phyloP scores from a whole-genome alignment of 2,329 filamentous ascomycete species.

The Cercospora sesami region DNA sequence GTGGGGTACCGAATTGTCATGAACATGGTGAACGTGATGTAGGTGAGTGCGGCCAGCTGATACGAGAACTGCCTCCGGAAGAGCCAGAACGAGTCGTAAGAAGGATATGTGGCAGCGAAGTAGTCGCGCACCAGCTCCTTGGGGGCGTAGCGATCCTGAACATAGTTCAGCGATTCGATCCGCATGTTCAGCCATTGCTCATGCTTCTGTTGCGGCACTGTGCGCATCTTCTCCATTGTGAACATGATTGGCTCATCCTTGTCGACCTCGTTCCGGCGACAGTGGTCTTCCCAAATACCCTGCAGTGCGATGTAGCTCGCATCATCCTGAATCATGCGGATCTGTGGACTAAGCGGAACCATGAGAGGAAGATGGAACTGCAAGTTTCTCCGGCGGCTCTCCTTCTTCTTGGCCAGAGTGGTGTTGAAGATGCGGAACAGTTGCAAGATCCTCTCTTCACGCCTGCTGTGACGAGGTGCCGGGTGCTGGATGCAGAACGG shows the following conservation, averaged over 20 bases:
- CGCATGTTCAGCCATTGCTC: slow-evolving; percentile 50
- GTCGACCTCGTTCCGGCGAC: slow-evolving; percentile 77
- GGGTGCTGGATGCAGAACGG: slow-evolving; percentile 96
- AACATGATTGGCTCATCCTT: slow-evolving; percentile 96
- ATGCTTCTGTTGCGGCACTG: slow-evolving; percentile 63
- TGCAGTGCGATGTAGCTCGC: slow-evolving; percentile 91
- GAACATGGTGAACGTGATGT: slow-evolving; percentile 98
- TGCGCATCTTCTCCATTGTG: slow-evolving; percentile 89
- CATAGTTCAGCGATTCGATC: slow-evolving; percentile 89
- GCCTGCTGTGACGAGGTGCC: slow-evolving; percentile 83
- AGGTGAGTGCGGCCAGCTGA: slow-evolving; percentile 89
- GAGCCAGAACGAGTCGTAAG: slow-evolving; percentile 94
- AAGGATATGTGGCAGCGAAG: slow-evolving; percentile 83
- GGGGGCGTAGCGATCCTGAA: slow-evolving; percentile 91
- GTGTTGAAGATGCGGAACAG: slow-evolving; percentile 98
- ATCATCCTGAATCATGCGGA: slow-evolving; percentile 94
- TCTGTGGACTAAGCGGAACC: slow-evolving; percentile 91
- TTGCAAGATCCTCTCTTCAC: slow-evolving; percentile 93
- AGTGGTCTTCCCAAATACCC: slow-evolving; percentile 94
- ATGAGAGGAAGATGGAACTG: slow-evolving; percentile 96
- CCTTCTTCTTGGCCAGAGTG: slow-evolving; percentile 86
- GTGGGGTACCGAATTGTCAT: slow-evolving; percentile 95
- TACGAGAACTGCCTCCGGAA: slow-evolving; percentile 97
- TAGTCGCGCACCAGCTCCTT: slow-evolving; percentile 80
- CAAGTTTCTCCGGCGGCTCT: slow-evolving; percentile 86